A percentile compares a stretch with the other conserved stretches of the same genome.
phyloP scores from a whole-genome alignment of 176 grass and related monocot species.

The Coix lacrymajobi region DNA sequence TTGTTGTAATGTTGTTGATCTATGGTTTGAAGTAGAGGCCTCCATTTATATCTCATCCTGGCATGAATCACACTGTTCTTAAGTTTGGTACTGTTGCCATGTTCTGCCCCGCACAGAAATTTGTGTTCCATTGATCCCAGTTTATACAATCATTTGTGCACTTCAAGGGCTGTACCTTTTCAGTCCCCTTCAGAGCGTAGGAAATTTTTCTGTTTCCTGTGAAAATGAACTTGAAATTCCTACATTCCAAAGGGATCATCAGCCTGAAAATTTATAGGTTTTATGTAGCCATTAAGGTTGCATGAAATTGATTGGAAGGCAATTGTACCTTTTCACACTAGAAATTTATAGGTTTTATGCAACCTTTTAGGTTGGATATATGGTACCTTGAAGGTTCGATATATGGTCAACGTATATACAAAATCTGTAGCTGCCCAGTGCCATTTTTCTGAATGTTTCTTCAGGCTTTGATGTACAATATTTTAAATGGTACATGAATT shows the following conservation, averaged over 20 bases:
- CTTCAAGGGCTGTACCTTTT: not conserved
- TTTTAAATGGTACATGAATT: no score
- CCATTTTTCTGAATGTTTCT: not conserved
- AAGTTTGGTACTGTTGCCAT: not conserved
- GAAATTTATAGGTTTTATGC: not conserved
- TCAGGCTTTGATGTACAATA: not conserved
- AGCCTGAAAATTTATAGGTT: not conserved
- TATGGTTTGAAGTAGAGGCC: not conserved
- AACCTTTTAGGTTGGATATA: not conserved
- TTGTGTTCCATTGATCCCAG: not conserved
- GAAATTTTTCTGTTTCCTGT: no score
- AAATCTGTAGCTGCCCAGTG: not conserved
- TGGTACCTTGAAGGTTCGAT: not conserved
- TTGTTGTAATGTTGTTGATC: not conserved
- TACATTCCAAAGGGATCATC: no score
- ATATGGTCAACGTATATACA: not conserved
- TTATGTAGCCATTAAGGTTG: not conserved
- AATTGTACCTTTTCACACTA: not conserved
- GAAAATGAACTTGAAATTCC: no score
- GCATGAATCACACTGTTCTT: not conserved
- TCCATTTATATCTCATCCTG: not conserved
- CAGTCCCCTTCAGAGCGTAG: not conserved
- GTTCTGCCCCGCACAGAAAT: not conserved
- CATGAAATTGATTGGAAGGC: not conserved
- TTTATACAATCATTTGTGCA: not conserved